Percentiles rank a stretch among this genome's conserved stretches.
Evolutionary conservation across 768 basidiomycete genomes (phyloP).

Genomic region (Phlebiopsis flavidoalba): DNA sequence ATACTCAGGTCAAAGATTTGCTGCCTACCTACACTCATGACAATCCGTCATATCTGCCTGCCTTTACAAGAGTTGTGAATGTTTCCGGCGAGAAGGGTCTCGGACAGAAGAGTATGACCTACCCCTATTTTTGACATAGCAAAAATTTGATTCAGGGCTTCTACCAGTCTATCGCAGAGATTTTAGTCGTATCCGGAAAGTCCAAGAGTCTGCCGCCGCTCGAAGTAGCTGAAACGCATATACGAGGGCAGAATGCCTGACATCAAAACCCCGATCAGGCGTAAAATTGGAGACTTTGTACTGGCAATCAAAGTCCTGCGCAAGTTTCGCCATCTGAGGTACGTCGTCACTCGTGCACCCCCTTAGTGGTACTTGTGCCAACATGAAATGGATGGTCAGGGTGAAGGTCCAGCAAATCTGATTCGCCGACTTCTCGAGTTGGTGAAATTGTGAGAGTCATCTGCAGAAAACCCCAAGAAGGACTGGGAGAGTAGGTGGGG

Average conservation of each 20-base stretch:
- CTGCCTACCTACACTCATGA: conserved; percentile 83
- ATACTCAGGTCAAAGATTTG: conserved; percentile 66
- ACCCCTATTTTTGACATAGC: not conserved
- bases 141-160: not conserved
- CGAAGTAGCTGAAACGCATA: conserved; percentile 57
- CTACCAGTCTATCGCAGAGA: conserved; percentile 53
- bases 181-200: conserved; percentile 47
- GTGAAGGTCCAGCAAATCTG: conserved; percentile 55
- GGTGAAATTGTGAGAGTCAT: conserved; percentile 61
- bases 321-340: conserved; percentile 52
- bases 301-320: conserved; percentile 47
- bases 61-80: conserved; percentile 69
- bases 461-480: conserved; percentile 63
- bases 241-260: conserved; percentile 55
- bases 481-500: conserved; percentile 79
- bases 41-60: conserved; percentile 62
- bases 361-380: too few relatives aligned
- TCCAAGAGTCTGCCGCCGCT: conserved; percentile 52
- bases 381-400: conserved; percentile 30
- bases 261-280: conserved; percentile 60
- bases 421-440: conserved; percentile 53
- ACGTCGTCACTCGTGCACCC: conserved; percentile 3
- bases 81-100: conserved; percentile 66
- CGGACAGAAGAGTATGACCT: conserved; percentile 66
- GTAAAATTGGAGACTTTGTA: conserved; percentile 59